Evolutionary conservation across 2,329 filamentous ascomycete species (phyloP).

Genomic region (Colletotrichum spaethianum): DNA sequence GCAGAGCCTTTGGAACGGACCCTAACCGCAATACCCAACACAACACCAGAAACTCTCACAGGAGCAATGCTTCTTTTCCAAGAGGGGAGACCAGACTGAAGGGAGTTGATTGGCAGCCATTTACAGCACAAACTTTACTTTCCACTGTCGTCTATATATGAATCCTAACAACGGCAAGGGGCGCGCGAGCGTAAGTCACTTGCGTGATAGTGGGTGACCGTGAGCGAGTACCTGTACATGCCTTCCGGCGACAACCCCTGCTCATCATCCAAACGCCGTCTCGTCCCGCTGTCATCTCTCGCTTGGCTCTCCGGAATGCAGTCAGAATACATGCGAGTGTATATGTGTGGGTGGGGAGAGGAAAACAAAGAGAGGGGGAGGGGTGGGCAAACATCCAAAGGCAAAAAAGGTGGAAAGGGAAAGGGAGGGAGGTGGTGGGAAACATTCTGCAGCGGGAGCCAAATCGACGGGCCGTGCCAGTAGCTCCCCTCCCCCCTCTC

Average conservation of each 20-base stretch:
- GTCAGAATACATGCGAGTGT: not conserved
- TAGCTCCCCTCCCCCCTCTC: not conserved
- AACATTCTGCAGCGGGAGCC: constrained; percentile 9
- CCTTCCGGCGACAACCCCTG: not conserved
- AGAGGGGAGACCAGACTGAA: not conserved
- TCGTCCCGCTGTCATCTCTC: not conserved
- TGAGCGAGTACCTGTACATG: not conserved
- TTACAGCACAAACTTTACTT: not conserved
- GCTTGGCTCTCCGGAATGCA: not conserved
- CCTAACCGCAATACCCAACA: not conserved
- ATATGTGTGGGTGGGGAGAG: not conserved
- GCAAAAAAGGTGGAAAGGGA: not conserved
- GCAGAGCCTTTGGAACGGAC: not conserved
- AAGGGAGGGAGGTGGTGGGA: not conserved
- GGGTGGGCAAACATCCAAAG: not conserved
- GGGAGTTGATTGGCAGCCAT: not conserved
- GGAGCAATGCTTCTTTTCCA: not conserved
- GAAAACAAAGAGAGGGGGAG: not conserved
- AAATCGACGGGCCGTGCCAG: constrained; percentile 14
- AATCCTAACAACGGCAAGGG: not conserved
- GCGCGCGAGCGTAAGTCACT: not conserved
- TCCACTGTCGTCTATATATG: too few relatives aligned
- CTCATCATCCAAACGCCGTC: not conserved
- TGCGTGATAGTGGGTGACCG: not conserved
- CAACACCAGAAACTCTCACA: not conserved